Percentiles rank a stretch among this genome's conserved stretches.
Conservation (phyloP, 768 basidiomycete species). For the Hebeloma cylindrosporum region DNA sequence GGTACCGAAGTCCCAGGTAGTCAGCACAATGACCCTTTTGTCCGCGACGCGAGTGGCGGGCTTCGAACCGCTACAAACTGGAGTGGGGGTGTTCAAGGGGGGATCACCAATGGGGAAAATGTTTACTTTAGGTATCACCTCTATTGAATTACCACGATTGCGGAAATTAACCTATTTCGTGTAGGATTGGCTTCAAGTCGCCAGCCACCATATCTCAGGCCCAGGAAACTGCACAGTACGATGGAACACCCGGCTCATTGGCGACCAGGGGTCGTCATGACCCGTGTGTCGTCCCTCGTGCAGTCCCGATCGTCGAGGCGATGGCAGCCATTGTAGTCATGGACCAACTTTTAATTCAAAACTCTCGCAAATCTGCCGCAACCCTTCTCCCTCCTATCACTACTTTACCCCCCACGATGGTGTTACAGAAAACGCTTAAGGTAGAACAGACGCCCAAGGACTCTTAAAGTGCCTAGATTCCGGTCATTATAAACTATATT, state of each 20-base stretch:
- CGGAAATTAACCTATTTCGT: neutral
- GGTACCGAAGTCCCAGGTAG: constrained; percentile 93
- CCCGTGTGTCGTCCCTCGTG: constrained; percentile 95
- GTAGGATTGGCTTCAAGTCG: constrained; percentile 93
- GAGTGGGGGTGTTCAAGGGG: constrained; percentile 97
- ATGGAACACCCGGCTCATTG: constrained; percentile 84
- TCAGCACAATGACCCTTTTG: constrained; percentile 90
- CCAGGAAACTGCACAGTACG: constrained; percentile 90
- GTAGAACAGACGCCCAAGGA: neutral
- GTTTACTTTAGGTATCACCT: constrained; percentile 85
- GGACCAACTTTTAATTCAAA: constrained; percentile 91
- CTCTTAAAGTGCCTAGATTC: neutral
- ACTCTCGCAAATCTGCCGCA: constrained; percentile 73
- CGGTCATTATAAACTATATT: no score
- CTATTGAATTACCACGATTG: neutral
- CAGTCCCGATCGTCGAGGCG: constrained; percentile 96
- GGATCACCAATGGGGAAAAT: constrained; percentile 95
- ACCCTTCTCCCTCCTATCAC: constrained; percentile 79
- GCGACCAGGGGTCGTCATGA: constrained; percentile 95
- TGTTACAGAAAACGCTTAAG: constrained; percentile 49
- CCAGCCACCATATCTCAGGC: constrained; percentile 96
- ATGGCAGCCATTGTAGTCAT: constrained; percentile 97
- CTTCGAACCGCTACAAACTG: constrained; percentile 90
- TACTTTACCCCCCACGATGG: constrained; percentile 93
- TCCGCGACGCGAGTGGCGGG: constrained; percentile 59